phyloP scores from a whole-genome alignment of 1,284 basidiomycete species.

The Puccinia sorghi region DNA sequence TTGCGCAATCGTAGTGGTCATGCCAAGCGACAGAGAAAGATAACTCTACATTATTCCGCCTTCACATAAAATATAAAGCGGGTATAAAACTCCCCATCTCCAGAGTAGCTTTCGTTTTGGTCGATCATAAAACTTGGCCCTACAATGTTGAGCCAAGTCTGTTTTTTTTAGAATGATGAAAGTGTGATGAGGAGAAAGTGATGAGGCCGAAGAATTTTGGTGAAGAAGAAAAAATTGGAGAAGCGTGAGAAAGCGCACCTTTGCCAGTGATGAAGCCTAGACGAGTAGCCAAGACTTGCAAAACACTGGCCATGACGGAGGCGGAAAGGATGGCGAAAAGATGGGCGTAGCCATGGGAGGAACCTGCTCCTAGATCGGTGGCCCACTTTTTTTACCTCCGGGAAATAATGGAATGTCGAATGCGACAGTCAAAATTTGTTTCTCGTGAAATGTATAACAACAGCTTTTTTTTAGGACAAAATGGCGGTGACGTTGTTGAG shows the following conservation, averaged over 20 bases:
- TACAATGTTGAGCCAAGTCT: conserved; percentile 56
- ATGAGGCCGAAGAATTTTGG: conserved; percentile 43
- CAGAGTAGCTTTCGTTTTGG: conserved; percentile 66
- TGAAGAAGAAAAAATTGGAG: neutral
- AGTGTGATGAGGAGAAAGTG: conserved; percentile 51
- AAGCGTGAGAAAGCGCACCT: conserved; percentile 51
- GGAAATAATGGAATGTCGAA: neutral
- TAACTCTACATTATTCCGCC: conserved; percentile 75
- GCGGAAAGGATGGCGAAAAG: conserved; percentile 74
- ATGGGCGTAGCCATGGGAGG: conserved; percentile 70
- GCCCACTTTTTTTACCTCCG: conserved; percentile 53
- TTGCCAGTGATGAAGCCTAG: conserved; percentile 62
- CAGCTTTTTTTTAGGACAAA: neutral
- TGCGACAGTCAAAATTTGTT: neutral
- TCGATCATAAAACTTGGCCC: conserved; percentile 64
- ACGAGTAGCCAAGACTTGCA: conserved; percentile 61
- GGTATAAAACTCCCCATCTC: conserved; percentile 70
- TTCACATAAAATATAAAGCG: conserved; percentile 67
- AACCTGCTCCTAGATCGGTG: conserved; percentile 58
- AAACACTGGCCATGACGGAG: conserved; percentile 57
- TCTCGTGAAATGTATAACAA: neutral
- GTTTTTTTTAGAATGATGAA: conserved; percentile 52
- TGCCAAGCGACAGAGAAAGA: conserved; percentile 53
- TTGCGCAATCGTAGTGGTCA: neutral
- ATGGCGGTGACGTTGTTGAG: neutral